Percentiles rank a stretch among this genome's conserved stretches.
These are phyloP conservation scores for Stylosanthes scabra DNA, from an alignment of 331 rosid species.

Conservation along the genomic window DNA sequence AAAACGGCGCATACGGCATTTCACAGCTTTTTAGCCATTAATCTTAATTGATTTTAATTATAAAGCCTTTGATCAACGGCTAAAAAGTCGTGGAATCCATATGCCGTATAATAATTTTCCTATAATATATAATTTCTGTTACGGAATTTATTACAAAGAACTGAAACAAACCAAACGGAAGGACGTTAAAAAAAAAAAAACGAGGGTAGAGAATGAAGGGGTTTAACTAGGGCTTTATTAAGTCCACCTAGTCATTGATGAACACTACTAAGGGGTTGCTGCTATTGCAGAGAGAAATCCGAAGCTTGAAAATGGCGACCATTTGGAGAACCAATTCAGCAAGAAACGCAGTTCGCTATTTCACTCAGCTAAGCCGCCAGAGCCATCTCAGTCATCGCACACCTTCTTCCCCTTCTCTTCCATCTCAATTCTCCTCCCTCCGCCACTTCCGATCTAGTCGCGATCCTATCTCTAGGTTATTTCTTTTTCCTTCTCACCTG, in stretches of 20 bases:
- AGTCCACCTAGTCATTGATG: slow-evolving; percentile 13
- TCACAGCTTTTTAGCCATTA: no score
- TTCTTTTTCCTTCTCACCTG: neutral
- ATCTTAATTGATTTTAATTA: no score
- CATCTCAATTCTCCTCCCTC: slow-evolving; percentile 45
- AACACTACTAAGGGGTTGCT: neutral
- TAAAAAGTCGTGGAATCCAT: no score
- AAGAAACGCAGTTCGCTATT: slow-evolving; percentile 48
- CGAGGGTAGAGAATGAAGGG: neutral
- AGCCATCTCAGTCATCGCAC: slow-evolving; percentile 8
- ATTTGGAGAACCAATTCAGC: slow-evolving; percentile 47
- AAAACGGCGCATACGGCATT: no score
- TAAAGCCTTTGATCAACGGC: no score
- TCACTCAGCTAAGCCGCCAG: slow-evolving; percentile 49
- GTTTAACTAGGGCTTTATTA: slow-evolving; percentile 56
- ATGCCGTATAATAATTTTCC: no score
- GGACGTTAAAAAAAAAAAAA: neutral
- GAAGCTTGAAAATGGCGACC: slow-evolving; percentile 39
- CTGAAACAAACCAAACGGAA: neutral
- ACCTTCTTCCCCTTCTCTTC: slow-evolving; percentile 45
- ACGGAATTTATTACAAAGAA: no score
- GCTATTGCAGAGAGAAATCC: slow-evolving; percentile 14
- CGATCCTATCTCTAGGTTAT: slow-evolving; percentile 63
- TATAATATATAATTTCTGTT: no score
- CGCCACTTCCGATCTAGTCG: slow-evolving; percentile 68